Evolutionary conservation across 257 asterid genomes (phyloP), one percentile per base, ranked within the genome.

Genomic region (Solanum chiquidenum): DNA sequence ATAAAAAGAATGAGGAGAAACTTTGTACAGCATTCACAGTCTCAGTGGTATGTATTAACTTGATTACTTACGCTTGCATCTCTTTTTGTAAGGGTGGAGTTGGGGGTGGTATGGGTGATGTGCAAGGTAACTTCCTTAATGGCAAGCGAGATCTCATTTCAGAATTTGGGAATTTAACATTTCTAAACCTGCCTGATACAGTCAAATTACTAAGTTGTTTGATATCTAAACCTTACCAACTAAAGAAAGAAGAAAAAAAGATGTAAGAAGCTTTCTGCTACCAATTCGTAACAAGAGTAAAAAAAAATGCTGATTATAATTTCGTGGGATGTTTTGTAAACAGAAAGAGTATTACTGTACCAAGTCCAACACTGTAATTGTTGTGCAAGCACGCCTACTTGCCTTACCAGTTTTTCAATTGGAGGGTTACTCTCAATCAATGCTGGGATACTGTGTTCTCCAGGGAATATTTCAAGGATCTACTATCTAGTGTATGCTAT

Each of bases 21-120:
- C 99, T 97, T 58, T 72, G 85, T 79, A 97, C 99, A 20, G 99
- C 99, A 44, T 97, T 97, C 92, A 97, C 99, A 14, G 89, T 97
- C 86, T 96, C 99, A n/a, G 99, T 97, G 94, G 99, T 97, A 91
- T 55, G 98, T 89, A 68, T 33, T 60, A 86, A 86, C 18, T 85
- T 77, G 37, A 40, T 29, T 40, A 66, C 80, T 49, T 62, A 49
- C 69, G 12, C 31, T 18, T 82, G 69, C 42, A 27, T 82, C 69
- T 82, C 86, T 49, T 20, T 49, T 80, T 18, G 44, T 33, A 25
- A 34, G 27, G 25, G 68, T 12, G 16, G n/a, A 3, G 23, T 18
- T 1, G 12, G 58, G 64, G 25, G 64, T 55, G 64, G 64, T 55
- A 55, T 55, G 64, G 34, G 34, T 12, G 52, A 27, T 21, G 27